A percentile compares a stretch with the other conserved stretches of the same genome.
Conservation (phyloP, 2,329 filamentous ascomycete genomes). For the Fusarium penzigii region DNA sequence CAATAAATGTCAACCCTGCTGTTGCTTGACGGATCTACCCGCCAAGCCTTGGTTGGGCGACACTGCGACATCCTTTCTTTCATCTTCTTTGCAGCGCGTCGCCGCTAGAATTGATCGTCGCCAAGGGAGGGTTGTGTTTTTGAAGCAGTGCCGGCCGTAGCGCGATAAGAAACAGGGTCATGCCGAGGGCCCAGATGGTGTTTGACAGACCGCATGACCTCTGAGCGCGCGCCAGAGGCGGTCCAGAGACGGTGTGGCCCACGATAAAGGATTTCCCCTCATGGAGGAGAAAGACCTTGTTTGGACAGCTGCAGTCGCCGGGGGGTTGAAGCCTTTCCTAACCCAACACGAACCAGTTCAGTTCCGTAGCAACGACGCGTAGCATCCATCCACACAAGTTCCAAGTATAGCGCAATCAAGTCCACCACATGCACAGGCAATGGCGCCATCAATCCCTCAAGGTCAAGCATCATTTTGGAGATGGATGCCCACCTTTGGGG, state of each 20-base stretch:
- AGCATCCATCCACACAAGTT: constrained; percentile 9
- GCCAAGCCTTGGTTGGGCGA: constrained; percentile 24
- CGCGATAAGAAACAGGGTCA: too few species aligned
- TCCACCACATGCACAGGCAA: constrained; percentile 22
- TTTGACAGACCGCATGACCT: too few species aligned
- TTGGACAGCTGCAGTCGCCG: too few species aligned
- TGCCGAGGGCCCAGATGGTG: too few species aligned
- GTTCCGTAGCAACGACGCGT: constrained; percentile 3
- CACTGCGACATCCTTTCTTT: background rate
- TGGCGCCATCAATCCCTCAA: constrained; percentile 24
- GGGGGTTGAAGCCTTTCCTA: too few species aligned
- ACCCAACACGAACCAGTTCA: too few species aligned
- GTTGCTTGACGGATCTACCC: constrained; percentile 29
- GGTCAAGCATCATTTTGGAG: constrained; percentile 6
- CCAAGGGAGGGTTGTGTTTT: constrained; percentile 1
- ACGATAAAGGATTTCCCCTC: too few species aligned
- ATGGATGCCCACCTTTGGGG: constrained; percentile 10
- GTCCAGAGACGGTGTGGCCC: too few species aligned
- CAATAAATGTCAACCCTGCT: constrained; percentile 17
- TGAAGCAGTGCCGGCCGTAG: too few species aligned
- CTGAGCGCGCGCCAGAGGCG: too few species aligned
- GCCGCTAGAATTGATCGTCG: constrained; percentile 16
- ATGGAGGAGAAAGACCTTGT: too few species aligned
- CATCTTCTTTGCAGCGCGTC: constrained; percentile 5
- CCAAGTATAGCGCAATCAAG: constrained; percentile 4